A percentile compares a stretch with the other conserved stretches of the same genome.
Conservation (phyloP, 2,329 filamentous ascomycete species). For the Gaeumannomyces sp. region DNA sequence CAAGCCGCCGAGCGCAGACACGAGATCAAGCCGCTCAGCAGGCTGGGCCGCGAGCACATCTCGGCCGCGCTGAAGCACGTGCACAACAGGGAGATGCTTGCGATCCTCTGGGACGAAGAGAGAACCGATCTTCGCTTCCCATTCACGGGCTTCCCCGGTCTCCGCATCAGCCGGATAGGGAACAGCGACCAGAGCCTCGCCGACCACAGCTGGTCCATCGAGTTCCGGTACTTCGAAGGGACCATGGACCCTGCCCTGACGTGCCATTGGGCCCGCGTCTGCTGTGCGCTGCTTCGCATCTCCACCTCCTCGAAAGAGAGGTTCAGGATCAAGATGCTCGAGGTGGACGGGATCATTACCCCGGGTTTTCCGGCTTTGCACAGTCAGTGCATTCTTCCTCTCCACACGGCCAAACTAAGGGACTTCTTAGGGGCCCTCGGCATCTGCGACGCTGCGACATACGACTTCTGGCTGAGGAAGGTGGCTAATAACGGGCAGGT, state of each 20-base stretch:
- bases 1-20: neutral
- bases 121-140: neutral
- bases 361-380: too few species aligned
- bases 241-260: neutral
- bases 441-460: neutral
- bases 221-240: constrained; percentile 5
- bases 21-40: neutral
- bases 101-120: neutral
- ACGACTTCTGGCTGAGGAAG: neutral
- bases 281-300: constrained; percentile 5
- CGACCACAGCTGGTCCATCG: neutral
- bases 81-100: neutral
- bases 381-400: neutral
- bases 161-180: neutral
- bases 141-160: neutral
- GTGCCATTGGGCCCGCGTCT: constrained; percentile 4
- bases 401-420: neutral
- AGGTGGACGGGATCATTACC: neutral
- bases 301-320: neutral
- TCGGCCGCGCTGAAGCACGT: neutral
- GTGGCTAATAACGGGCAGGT: neutral
- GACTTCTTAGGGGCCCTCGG: neutral
- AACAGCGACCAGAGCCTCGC: neutral
- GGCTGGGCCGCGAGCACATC: neutral
- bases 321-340: constrained; percentile 1